Percentiles rank a stretch among this genome's conserved stretches.
Evolutionary conservation across 306 rosid species (phyloP).

Genomic region (Cucumis hystrix): DNA sequence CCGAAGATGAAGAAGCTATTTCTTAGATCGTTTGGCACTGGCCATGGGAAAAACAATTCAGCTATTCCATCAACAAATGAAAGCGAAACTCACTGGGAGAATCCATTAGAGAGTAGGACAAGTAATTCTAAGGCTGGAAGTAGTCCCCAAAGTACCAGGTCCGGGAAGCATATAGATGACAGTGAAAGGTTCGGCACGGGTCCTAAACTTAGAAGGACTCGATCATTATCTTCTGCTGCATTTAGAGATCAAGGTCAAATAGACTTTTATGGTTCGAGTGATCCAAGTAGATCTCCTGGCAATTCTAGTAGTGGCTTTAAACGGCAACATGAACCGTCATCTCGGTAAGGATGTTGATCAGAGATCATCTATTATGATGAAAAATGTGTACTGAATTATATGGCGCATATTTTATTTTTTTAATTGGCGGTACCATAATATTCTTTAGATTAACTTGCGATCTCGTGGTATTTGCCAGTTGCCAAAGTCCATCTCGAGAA

Average conservation of each 20-base stretch:
- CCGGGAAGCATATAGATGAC: constrained; percentile 39
- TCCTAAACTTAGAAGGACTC: constrained; percentile 72
- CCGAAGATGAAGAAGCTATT: constrained; percentile 6
- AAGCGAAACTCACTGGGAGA: constrained; percentile 39
- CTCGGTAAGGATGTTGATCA: constrained; percentile 40
- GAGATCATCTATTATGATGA: neutral
- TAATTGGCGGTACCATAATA: neutral
- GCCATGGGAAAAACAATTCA: constrained; percentile 31
- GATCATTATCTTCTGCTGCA: constrained; percentile 74
- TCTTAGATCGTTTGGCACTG: neutral
- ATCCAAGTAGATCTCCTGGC: constrained; percentile 57
- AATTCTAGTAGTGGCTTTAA: constrained; percentile 29
- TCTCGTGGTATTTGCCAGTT: constrained; percentile 25
- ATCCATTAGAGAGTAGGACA: constrained; percentile 31
- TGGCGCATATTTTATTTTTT: neutral
- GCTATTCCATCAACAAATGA: constrained; percentile 34
- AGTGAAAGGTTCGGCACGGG: constrained; percentile 29
- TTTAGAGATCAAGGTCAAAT: constrained; percentile 22
- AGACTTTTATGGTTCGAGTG: constrained; percentile 22
- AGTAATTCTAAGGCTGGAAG: constrained; percentile 25
- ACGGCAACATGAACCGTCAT: constrained; percentile 43
- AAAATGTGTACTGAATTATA: neutral
- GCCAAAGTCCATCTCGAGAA: constrained; percentile 35
- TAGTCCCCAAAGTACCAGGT: constrained; percentile 36
- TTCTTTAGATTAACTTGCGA: constrained; percentile 3